A percentile compares a stretch with the other conserved stretches of the same genome.
phyloP scores from a whole-genome alignment of 2,329 filamentous ascomycete genomes.

The Aspergillus fischeri region DNA sequence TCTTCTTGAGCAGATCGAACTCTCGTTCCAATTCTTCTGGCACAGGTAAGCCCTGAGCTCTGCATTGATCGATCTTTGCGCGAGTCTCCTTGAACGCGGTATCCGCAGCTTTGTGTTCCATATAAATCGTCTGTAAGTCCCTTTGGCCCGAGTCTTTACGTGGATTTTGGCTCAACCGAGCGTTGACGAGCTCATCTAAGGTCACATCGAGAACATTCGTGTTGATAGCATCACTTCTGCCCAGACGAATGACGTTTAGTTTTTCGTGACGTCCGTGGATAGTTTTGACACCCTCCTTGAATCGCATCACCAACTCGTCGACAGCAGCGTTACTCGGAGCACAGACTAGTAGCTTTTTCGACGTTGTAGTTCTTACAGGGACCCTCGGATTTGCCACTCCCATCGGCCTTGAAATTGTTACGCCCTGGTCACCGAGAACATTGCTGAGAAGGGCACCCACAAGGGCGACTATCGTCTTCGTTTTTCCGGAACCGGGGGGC shows the following conservation, averaged over 20 bases:
- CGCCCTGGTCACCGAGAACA: constrained; percentile 47
- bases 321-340: constrained; percentile 98
- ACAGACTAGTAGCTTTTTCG: constrained; percentile 90
- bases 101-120: constrained; percentile 57
- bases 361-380: constrained; percentile 32
- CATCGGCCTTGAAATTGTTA: constrained; percentile 44
- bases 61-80: constrained; percentile 65
- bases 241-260: constrained; percentile 83
- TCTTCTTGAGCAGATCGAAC: constrained; percentile 72
- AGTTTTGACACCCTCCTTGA: constrained; percentile 83
- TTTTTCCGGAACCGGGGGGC: constrained; percentile 94
- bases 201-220: constrained; percentile 84
- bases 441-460: constrained; percentile 78
- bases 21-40: constrained; percentile 62
- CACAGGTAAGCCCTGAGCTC: constrained; percentile 46
- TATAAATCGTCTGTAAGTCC: constrained; percentile 65
- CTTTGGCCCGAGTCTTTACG: constrained; percentile 45
- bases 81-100: constrained; percentile 68
- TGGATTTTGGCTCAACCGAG: constrained; percentile 54
- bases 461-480: constrained; percentile 95
- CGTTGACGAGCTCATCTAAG: constrained; percentile 83
- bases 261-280: constrained; percentile 67
- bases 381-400: constrained; percentile 33
- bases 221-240: constrained; percentile 89
- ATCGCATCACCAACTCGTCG: constrained; percentile 87